These are phyloP conservation scores for Ottelia alismoides DNA, from an alignment of 106 monocot species.

Conservation along the genomic window DNA sequence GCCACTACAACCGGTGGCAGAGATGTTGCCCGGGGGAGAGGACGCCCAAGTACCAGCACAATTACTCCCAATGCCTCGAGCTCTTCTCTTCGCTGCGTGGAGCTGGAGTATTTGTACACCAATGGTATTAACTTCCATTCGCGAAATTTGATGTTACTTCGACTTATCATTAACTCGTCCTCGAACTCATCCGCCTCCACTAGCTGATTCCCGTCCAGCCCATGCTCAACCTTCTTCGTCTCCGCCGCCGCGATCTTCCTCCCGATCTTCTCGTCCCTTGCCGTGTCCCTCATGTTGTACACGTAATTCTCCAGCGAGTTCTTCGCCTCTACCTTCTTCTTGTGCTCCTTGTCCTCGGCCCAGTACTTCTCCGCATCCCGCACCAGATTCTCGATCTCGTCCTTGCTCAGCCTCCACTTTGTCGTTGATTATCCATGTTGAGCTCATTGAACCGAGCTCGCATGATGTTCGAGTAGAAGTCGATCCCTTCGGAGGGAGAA, in stretches of 20 bases:
- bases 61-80: not conserved
- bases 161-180: too few species aligned
- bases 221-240: too few species aligned
- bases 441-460: slow-evolving; percentile 1
- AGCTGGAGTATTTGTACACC: not conserved
- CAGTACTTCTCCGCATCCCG: slow-evolving; percentile 4
- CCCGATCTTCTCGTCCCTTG: too few species aligned
- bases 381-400: slow-evolving; percentile 1
- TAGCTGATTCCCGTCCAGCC: too few species aligned
- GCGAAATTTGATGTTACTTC: too few species aligned
- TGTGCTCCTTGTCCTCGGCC: slow-evolving; percentile 6
- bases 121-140: too few species aligned
- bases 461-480: not conserved
- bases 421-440: slow-evolving; percentile 8
- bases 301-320: too few species aligned
- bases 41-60: not conserved
- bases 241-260: too few species aligned
- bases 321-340: slow-evolving; percentile 3
- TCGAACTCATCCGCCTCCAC: too few species aligned
- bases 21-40: slow-evolving; percentile 1
- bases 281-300: too few species aligned
- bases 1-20: slow-evolving; percentile 3
- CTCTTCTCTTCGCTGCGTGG: not conserved
- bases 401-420: slow-evolving; percentile 13
- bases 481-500: not conserved